A percentile compares a stretch with the other conserved stretches of the same genome.
Conservation (phyloP, 1,284 basidiomycete genomes). For the Ustilago tritici region DNA sequence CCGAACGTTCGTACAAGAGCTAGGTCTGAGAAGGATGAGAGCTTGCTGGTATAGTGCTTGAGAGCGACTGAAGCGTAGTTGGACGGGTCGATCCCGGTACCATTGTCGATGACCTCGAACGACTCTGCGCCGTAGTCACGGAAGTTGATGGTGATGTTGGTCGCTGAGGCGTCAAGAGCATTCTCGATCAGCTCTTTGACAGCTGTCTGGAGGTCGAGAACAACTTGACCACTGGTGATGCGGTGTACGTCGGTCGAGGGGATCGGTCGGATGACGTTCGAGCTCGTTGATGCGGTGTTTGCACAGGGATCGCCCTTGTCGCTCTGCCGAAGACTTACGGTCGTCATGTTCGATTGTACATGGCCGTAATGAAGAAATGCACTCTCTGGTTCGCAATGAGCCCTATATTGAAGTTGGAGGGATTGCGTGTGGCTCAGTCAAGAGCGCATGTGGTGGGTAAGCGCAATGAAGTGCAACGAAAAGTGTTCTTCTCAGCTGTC, state of each 20-base stretch:
- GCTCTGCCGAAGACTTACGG: not conserved
- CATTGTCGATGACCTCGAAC: constrained; percentile 93
- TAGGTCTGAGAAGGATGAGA: constrained; percentile 82
- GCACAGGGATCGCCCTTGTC: not conserved
- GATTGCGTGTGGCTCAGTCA: constrained; percentile 10
- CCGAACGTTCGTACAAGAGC: constrained; percentile 86
- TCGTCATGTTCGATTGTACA: not conserved
- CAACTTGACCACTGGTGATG: constrained; percentile 91
- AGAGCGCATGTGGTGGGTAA: not conserved
- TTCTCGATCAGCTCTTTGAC: constrained; percentile 98
- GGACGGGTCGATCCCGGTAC: constrained; percentile 81
- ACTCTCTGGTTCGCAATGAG: not conserved
- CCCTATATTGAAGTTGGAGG: not conserved
- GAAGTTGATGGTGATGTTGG: constrained; percentile 87
- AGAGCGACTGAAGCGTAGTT: constrained; percentile 81
- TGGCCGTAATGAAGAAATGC: not conserved
- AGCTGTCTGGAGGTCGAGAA: constrained; percentile 88
- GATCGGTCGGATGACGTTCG: constrained; percentile 53
- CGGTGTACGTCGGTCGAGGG: constrained; percentile 59
- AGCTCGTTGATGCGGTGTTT: not conserved
- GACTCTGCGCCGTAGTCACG: constrained; percentile 87
- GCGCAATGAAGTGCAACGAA: not conserved
- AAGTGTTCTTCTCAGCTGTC: constrained; percentile 8
- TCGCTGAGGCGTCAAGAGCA: constrained; percentile 90
- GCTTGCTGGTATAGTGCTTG: constrained; percentile 95